A percentile compares a stretch with the other conserved stretches of the same genome.
Evolutionary conservation across 2,329 filamentous ascomycete species (phyloP).

Genomic region (Scortechinia acanthostroma): DNA sequence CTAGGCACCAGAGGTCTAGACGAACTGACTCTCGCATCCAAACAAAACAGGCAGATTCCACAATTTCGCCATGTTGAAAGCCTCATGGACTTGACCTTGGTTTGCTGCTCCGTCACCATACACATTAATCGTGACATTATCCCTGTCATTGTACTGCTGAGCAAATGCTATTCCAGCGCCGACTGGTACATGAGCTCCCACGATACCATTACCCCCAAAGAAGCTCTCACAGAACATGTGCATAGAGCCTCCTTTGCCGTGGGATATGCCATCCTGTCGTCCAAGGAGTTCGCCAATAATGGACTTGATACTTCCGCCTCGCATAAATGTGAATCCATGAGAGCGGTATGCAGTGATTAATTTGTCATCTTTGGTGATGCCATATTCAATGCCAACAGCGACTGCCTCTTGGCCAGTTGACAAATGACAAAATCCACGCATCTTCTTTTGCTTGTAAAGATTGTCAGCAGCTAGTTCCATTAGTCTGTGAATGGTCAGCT

Average conservation of each 20-base stretch:
- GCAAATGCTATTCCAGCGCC: conserved; percentile 94
- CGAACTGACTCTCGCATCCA: conserved; percentile 87
- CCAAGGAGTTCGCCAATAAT: conserved; percentile 95
- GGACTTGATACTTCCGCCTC: conserved; percentile 79
- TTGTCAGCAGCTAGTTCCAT: conserved; percentile 99
- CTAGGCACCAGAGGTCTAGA: no score
- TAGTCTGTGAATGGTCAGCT: conserved; percentile 49
- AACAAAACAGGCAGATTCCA: conserved; percentile 96
- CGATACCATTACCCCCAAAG: conserved; percentile 98
- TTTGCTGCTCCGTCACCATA: conserved; percentile 98
- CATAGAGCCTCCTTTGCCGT: conserved; percentile 99
- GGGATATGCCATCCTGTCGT: conserved; percentile 90
- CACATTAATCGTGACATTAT: conserved; percentile 79
- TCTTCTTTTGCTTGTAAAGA: conserved; percentile 99
- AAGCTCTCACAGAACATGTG: conserved; percentile 99
- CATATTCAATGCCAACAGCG: conserved; percentile 91
- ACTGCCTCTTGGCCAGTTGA: conserved; percentile 97
- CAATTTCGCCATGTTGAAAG: conserved; percentile 99
- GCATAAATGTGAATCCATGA: conserved; percentile 97
- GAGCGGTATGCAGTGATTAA: conserved; percentile 97
- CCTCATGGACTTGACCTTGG: conserved; percentile 98
- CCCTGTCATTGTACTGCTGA: conserved; percentile 83
- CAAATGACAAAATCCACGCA: conserved; percentile 98
- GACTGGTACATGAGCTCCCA: conserved; percentile 95
- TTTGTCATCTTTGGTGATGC: conserved; percentile 83